Evolutionary conservation across 371 early-diverging fungal species (phyloP), one percentile per base, ranked within the genome.

Genomic region (Mucor circinelloides): DNA sequence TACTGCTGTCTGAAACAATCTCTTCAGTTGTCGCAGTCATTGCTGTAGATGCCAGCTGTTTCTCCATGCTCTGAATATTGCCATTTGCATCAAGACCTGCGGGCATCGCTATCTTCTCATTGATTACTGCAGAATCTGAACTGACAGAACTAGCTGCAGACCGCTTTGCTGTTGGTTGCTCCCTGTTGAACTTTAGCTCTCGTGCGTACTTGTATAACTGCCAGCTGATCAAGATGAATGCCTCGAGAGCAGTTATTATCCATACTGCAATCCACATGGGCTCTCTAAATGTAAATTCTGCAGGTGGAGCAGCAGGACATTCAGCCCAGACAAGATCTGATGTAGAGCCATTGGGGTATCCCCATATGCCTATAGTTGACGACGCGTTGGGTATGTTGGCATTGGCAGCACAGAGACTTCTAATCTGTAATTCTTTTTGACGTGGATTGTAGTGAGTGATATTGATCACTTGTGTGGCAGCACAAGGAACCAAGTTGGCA

Each of bases 221-320:
- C 88, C 88, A 88, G 1, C 75, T 32, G 25, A 68, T 40, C 36
- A 84, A 72, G 15, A 82, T 68, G 17, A 73, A 69, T 12, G 85
- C 69, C 46, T 82, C 72, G 17, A 74, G 69, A 30, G 74, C 71
- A 38, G 84, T 46, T 28, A 86, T 68, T 12, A 66, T 59, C 74
- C 80, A 84, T 28, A 85, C 84, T 2, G 83, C 75, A 36, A 89
- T 60, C 83, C 87, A 90, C 77, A 85, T 87, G 32, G 80, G 84
- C 54, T 89, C 89, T 10, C 50, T 78, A 48, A 70, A 89, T 8
- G 85, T 83, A 60, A 90, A 81, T 7, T 32, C 34, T 6, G 32
- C 36, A 3, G 85, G 84, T 10, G 75, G 77, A 1, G 79, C 66
- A 21, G 68, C 58, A 25, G 89, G 89, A 65, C 88, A 89, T 19